Evolutionary conservation across 805 yeast genomes (phyloP).

Genomic region (Starmerella apis): DNA sequence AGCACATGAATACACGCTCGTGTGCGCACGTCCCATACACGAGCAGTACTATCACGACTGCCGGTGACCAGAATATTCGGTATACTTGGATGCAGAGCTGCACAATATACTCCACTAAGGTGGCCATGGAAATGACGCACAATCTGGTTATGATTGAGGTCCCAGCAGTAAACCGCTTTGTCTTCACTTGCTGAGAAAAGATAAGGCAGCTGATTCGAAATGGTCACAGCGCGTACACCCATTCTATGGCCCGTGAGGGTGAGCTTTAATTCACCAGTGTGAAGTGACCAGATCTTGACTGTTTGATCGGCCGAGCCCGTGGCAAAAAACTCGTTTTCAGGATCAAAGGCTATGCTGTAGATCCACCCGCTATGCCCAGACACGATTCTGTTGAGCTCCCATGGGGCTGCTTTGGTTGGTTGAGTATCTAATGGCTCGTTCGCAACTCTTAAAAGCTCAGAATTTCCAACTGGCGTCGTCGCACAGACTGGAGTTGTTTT

Average conservation of each 20-base stretch:
- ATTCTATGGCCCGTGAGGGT: conserved; percentile 84
- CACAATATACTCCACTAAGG: conserved; percentile 73
- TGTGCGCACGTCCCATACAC: conserved; percentile 91
- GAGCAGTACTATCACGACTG: conserved; percentile 74
- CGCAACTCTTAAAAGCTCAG: neutral
- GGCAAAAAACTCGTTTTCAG: conserved; percentile 81
- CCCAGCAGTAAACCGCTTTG: conserved; percentile 91
- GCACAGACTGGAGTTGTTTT: neutral
- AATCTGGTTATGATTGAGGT: conserved; percentile 71
- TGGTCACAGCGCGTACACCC: conserved; percentile 69
- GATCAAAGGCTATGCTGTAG: conserved; percentile 69
- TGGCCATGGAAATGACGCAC: conserved; percentile 91
- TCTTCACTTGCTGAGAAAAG: conserved; percentile 90
- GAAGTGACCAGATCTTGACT: conserved; percentile 85
- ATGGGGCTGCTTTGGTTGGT: neutral
- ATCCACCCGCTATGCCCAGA: conserved; percentile 94
- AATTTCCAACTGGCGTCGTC: neutral
- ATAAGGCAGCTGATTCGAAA: conserved; percentile 73
- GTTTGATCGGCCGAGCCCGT: conserved; percentile 86
- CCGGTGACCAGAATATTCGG: conserved; percentile 69
- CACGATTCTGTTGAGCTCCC: conserved; percentile 34
- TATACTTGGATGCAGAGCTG: conserved; percentile 77
- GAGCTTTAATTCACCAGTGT: conserved; percentile 53
- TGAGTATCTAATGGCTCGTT: neutral
- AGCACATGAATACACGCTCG: conserved; percentile 63